Base-by-base conservation (phyloP, 179 eudicot genomes). In the Spergularia azorica region DNA sequence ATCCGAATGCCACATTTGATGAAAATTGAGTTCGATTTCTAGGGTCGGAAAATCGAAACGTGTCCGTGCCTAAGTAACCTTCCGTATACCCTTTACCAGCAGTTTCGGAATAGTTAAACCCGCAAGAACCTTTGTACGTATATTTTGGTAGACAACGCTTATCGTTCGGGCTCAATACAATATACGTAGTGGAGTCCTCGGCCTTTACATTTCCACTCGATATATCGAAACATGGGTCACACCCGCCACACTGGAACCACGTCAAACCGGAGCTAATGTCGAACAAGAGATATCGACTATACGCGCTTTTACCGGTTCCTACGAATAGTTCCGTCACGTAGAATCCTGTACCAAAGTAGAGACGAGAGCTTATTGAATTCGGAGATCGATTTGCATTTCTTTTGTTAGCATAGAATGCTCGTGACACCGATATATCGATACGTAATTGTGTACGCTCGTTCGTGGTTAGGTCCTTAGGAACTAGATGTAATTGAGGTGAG, bases 161-260 rank as follows among this genome's bases (percentile, higher is more conserved):
- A 20, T 78, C 81, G 9, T 63, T 4, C 13, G 52, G 4, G 6
- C 56, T 36, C 39, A 77, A 9, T 71, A n/a, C 46, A 3, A 62
- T 67, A 17, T 5, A 77, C 16, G 80, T n/a, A 9, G 64, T 3
- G 0, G 80, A 77, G 9, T 43, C 39, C 63, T 32, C 48, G 10
- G 13, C 59, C 26, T 6, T 1, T 13, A 71, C 12, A 41, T 38
- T 32, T 0, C 55, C 1, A 12, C 9, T 21, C 0, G 59, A 11
- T 6, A 36, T 17, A 9, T 38, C 11, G 60, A 77, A 77, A 54
- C 80, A 77, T 13, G 80, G 71, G 76, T 77, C 50, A 18, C 80
- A 78, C 8, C 15, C 15, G 38, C 38, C 59, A 41, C 81, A 78
- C 21, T 78, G 72, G 66, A 78, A 18, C 81, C 81, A 78, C 11